phyloP scores from a whole-genome alignment of 1,284 basidiomycete species.

The Ganoderma sinense region DNA sequence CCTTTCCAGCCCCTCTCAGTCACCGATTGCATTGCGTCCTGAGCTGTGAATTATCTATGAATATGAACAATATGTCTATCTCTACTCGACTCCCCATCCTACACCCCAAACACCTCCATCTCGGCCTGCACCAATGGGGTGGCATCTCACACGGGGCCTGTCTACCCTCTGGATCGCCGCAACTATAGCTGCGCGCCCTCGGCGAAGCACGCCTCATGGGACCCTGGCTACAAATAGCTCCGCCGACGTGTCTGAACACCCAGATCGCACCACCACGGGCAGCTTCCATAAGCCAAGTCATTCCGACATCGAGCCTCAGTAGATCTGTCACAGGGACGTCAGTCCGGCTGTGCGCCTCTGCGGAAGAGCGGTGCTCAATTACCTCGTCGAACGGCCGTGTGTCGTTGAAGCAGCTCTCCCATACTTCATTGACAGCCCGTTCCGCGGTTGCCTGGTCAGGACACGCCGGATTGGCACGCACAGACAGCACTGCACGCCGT shows the following conservation, averaged over 20 bases:
- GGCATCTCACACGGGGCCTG: slow-evolving; percentile 25
- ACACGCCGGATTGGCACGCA: slow-evolving; percentile 85
- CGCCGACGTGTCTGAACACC: slow-evolving; percentile 4
- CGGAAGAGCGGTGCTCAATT: slow-evolving; percentile 6
- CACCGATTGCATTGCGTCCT: neutral
- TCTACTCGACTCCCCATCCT: neutral
- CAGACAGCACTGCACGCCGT: slow-evolving; percentile 85
- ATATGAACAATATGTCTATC: slow-evolving; percentile 10
- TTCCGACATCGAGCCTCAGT: slow-evolving; percentile 11
- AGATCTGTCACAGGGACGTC: slow-evolving; percentile 18
- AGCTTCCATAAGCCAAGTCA: neutral
- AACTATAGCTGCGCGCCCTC: slow-evolving; percentile 14
- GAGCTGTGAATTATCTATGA: neutral
- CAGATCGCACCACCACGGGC: neutral
- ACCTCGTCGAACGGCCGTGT: slow-evolving; percentile 98
- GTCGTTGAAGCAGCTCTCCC: slow-evolving; percentile 95
- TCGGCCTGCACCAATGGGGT: neutral
- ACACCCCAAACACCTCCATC: slow-evolving; percentile 3
- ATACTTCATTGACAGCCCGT: slow-evolving; percentile 93
- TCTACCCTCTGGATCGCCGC: slow-evolving; percentile 5
- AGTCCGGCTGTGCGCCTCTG: neutral
- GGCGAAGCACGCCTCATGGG: slow-evolving; percentile 21
- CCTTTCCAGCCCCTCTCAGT: neutral
- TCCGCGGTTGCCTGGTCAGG: slow-evolving; percentile 81
- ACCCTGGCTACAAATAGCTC: slow-evolving; percentile 17